These are phyloP conservation scores for Lotmaria passim DNA, from an alignment of 208 protist genomes.

Conservation along the genomic window DNA sequence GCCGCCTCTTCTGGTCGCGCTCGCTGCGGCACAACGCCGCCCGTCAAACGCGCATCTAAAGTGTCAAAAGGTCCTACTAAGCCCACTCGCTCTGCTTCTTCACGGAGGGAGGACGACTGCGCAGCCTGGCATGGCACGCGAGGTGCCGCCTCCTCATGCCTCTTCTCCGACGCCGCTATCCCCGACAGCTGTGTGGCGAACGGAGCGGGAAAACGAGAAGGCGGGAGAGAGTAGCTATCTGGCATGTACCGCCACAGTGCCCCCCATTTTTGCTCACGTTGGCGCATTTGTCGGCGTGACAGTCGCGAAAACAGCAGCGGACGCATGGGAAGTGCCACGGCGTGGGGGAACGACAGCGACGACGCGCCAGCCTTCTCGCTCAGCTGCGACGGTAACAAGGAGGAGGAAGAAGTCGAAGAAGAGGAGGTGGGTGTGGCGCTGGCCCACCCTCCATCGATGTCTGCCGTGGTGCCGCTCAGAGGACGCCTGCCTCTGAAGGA, in stretches of 20 bases:
- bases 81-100: background rate
- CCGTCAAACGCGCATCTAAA: too few species aligned
- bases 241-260: slow-evolving; percentile 54
- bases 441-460: background rate
- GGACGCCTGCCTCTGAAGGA: background rate
- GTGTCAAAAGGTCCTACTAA: background rate
- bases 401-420: background rate
- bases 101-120: background rate
- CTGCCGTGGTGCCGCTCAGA: slow-evolving; percentile 2
- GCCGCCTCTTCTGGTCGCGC: too few species aligned
- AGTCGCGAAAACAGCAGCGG: slow-evolving; percentile 15
- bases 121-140: too few species aligned
- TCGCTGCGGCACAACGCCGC: background rate
- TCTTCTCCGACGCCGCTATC: too few species aligned
- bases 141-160: too few species aligned
- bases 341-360: background rate
- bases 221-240: background rate
- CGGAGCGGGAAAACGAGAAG: too few species aligned
- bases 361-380: background rate
- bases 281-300: slow-evolving; percentile 44
- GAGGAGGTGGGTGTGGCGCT: background rate
- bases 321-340: background rate
- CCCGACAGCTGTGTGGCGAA: background rate
- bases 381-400: too few species aligned
- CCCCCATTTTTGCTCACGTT: slow-evolving; percentile 52